Conservation (phyloP, 257 asterid genomes). For the Hygrophila difformis region DNA sequence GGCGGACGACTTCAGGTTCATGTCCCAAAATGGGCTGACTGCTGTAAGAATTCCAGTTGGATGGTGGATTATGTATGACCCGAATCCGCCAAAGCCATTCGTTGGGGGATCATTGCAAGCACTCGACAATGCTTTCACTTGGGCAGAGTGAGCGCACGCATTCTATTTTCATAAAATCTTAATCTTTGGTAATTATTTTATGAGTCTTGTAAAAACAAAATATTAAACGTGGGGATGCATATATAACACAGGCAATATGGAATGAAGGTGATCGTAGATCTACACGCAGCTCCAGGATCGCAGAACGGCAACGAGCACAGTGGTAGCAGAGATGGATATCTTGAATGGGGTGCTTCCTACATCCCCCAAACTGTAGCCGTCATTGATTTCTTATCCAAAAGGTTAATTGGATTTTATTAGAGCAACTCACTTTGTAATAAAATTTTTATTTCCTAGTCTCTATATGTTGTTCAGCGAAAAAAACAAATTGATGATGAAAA, state of each 20-base stretch:
- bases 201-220: too few relatives aligned
- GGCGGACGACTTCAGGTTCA: slow-evolving; percentile 8
- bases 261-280: slow-evolving; percentile 17
- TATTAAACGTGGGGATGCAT: too few relatives aligned
- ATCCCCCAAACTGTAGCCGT: slow-evolving; percentile 10
- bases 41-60: slow-evolving; percentile 17
- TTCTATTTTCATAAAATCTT: too few relatives aligned
- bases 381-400: slow-evolving; percentile 12
- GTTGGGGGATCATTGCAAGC: slow-evolving; percentile 18
- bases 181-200: too few relatives aligned
- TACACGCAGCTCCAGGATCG: slow-evolving; percentile 16
- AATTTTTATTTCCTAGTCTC: too few relatives aligned
- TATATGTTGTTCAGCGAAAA: too few relatives aligned
- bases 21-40: slow-evolving; percentile 11
- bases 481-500: too few relatives aligned
- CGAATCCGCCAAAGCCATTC: slow-evolving; percentile 14
- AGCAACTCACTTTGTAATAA: too few relatives aligned
- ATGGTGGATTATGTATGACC: slow-evolving; percentile 15
- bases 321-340: slow-evolving; percentile 15
- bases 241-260: too few relatives aligned
- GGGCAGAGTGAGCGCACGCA: slow-evolving; percentile 13
- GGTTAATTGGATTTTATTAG: neutral
- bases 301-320: slow-evolving; percentile 16
- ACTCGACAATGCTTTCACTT: slow-evolving; percentile 9
- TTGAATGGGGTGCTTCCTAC: slow-evolving; percentile 12